phyloP scores from a whole-genome alignment of 2,329 filamentous ascomycete species.

The Cladophialophora yegresii region DNA sequence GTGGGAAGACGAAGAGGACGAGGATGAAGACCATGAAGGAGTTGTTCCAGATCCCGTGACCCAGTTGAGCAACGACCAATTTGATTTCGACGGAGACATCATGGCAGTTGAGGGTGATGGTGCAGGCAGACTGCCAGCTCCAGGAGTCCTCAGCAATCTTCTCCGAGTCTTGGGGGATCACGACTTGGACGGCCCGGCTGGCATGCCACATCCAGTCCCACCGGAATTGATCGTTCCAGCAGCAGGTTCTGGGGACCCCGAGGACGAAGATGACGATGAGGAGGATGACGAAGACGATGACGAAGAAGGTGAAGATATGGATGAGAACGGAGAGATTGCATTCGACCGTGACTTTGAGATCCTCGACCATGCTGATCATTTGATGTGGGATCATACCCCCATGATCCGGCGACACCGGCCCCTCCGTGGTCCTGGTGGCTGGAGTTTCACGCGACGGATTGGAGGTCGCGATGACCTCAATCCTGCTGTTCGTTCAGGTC shows the following conservation, averaged over 20 bases:
- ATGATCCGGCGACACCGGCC: constrained; percentile 47
- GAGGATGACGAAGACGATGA: constrained; percentile 62
- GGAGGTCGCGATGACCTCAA: constrained; percentile 30
- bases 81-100: constrained; percentile 48
- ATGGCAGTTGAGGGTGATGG: constrained; percentile 49
- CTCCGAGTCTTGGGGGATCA: constrained; percentile 34
- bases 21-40: constrained; percentile 48
- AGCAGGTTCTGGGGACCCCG: constrained; percentile 26
- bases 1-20: constrained; percentile 54
- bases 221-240: constrained; percentile 30
- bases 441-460: constrained; percentile 52
- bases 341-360: constrained; percentile 52
- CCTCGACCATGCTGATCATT: constrained; percentile 66
- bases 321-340: constrained; percentile 46
- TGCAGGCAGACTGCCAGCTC: constrained; percentile 36
- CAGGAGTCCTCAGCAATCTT: constrained; percentile 41
- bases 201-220: constrained; percentile 22
- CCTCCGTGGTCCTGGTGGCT: constrained; percentile 57
- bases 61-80: constrained; percentile 45
- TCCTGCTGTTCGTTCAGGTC: constrained; percentile 21
- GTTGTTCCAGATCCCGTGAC: constrained; percentile 48
- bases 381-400: constrained; percentile 38
- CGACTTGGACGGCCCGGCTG: constrained; percentile 25
- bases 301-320: constrained; percentile 57
- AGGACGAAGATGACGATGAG: constrained; percentile 56